phyloP scores from a whole-genome alignment of 345 rosid species.

The Eutrema yunnanense region DNA sequence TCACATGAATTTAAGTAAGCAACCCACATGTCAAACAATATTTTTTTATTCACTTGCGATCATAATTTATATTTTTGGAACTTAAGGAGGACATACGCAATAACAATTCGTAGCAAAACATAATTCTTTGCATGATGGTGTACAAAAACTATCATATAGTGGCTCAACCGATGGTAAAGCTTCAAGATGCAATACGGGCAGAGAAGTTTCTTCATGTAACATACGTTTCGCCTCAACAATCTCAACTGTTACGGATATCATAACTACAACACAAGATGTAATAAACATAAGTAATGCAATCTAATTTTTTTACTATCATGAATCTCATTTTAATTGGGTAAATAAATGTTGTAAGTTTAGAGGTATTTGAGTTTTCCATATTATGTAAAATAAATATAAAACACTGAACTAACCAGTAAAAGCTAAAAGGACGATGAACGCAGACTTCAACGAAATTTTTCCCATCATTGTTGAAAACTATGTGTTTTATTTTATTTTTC shows the following conservation, averaged over 20 bases:
- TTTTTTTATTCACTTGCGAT: background rate
- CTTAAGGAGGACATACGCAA: background rate
- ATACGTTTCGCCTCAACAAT: slow-evolving; percentile 5
- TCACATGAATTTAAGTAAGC: too few relatives aligned
- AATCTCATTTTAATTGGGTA: background rate
- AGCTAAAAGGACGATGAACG: slow-evolving; percentile 1
- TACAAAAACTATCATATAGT: background rate
- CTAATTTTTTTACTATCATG: background rate
- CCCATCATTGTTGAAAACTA: background rate
- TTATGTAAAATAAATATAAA: background rate
- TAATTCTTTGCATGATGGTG: slow-evolving; percentile 1
- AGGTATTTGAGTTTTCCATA: background rate
- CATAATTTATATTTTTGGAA: background rate
- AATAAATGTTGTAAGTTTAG: background rate
- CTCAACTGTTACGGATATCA: background rate
- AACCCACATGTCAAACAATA: background rate
- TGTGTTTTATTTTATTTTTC: accelerated
- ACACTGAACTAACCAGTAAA: background rate
- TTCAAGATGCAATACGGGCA: background rate
- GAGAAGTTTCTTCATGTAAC: background rate
- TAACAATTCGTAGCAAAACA: background rate
- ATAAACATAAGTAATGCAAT: background rate
- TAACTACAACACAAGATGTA: background rate
- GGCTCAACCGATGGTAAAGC: background rate
- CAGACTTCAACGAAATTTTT: background rate